A percentile compares a stretch with the other conserved stretches of the same genome.
phyloP scores from a whole-genome alignment of 1,284 basidiomycete species.

The Omphalotus olearius region DNA sequence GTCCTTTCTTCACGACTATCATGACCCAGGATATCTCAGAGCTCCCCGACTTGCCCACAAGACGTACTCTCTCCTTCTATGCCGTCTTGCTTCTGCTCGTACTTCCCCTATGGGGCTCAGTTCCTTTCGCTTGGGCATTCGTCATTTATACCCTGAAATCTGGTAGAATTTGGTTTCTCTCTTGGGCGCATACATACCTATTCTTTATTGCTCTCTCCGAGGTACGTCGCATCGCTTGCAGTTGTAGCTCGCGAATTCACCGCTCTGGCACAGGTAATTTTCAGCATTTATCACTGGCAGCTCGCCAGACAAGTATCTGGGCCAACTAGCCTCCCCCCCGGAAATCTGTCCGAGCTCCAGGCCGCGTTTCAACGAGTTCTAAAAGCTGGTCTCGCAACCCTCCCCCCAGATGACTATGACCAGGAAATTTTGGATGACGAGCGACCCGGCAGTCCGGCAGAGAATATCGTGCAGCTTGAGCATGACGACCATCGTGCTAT shows the following conservation, averaged over 20 bases:
- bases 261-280: constrained; percentile 55
- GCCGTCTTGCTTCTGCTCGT: constrained; percentile 55
- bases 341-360: constrained; percentile 52
- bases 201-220: constrained; percentile 56
- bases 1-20: constrained; percentile 13
- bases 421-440: constrained; percentile 48
- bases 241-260: neutral
- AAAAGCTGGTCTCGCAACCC: constrained; percentile 56
- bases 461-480: constrained; percentile 52
- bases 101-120: constrained; percentile 65
- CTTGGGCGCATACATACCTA: constrained; percentile 30
- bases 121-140: constrained; percentile 70
- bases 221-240: constrained; percentile 31
- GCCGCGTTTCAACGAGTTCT: constrained; percentile 47
- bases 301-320: constrained; percentile 53
- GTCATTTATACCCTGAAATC: constrained; percentile 50
- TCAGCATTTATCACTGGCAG: constrained; percentile 67
- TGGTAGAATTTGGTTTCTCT: constrained; percentile 40
- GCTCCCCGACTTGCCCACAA: constrained; percentile 28
- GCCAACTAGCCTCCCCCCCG: constrained; percentile 41
- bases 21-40: constrained; percentile 35
- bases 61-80: constrained; percentile 51
- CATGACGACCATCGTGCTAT: constrained; percentile 67
- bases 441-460: constrained; percentile 58
- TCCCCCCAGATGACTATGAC: constrained; percentile 49